Percentiles rank a stretch among this genome's conserved stretches.
Conservation (phyloP, 1,284 basidiomycete genomes). For the Apiotrichum brassicae region DNA sequence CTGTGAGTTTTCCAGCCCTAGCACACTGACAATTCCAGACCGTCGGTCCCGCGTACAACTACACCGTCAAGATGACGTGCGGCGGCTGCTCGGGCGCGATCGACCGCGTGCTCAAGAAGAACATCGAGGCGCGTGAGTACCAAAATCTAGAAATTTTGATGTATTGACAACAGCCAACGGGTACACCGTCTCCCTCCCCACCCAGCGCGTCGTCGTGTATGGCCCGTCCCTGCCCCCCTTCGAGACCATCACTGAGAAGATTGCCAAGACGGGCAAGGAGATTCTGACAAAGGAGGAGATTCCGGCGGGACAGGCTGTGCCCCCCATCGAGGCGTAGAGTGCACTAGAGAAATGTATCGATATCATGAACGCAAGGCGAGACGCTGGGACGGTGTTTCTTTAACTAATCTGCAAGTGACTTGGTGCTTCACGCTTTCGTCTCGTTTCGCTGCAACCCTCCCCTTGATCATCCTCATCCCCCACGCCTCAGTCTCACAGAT, state of each 20-base stretch:
- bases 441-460: too few species aligned
- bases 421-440: too few species aligned
- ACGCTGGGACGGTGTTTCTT: too few species aligned
- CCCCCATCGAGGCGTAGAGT: neutral
- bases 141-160: too few species aligned
- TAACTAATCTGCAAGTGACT: too few species aligned
- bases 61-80: conserved; percentile 47
- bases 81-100: conserved; percentile 46
- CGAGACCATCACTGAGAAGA: conserved; percentile 40
- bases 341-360: neutral
- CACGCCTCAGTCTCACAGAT: too few species aligned
- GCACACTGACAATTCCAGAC: conserved; percentile 4
- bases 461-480: too few species aligned
- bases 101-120: conserved; percentile 44
- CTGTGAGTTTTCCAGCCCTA: neutral
- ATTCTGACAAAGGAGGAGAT: conserved; percentile 29
- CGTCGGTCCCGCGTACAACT: conserved; percentile 38
- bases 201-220: conserved; percentile 43
- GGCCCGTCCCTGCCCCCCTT: conserved; percentile 40
- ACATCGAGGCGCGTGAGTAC: conserved; percentile 42
- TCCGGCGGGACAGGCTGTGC: conserved; percentile 8
- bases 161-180: conserved; percentile 29
- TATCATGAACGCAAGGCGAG: too few species aligned
- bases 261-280: conserved; percentile 46
- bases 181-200: conserved; percentile 38